phyloP scores from a whole-genome alignment of 306 rosid genomes.

The Erythrophleum fordii region DNA sequence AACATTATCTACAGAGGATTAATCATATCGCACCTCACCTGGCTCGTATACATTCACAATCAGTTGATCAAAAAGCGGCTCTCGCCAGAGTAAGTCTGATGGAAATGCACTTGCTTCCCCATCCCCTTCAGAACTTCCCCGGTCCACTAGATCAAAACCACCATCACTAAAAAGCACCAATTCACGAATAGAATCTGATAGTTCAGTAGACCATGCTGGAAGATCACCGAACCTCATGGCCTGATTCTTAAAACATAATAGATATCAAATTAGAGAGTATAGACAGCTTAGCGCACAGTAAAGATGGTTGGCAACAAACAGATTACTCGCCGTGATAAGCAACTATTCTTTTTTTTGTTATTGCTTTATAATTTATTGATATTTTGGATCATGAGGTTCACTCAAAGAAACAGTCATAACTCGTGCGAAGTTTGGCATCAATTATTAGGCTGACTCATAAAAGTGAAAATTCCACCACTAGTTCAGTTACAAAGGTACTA shows the following conservation, averaged over 20 bases:
- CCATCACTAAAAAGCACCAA: conserved; percentile 35
- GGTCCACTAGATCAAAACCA: conserved; percentile 20
- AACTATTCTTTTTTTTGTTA: background rate
- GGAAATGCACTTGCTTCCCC: conserved; percentile 44
- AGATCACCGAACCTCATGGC: conserved; percentile 92
- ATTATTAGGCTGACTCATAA: background rate
- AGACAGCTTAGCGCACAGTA: background rate
- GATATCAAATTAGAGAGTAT: background rate
- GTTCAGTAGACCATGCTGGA: conserved; percentile 69
- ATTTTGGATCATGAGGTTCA: background rate
- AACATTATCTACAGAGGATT: background rate
- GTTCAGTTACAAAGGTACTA: background rate
- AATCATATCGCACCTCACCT: conserved; percentile 64
- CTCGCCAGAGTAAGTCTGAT: conserved; percentile 50
- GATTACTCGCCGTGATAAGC: background rate
- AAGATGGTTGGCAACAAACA: background rate
- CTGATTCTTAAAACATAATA: conserved; percentile 30
- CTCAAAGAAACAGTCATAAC: background rate
- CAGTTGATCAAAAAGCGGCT: conserved; percentile 86
- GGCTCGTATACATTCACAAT: conserved; percentile 74
- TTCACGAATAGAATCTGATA: conserved; percentile 54
- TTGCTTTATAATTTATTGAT: background rate
- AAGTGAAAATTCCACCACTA: background rate
- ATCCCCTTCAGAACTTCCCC: conserved; percentile 29
- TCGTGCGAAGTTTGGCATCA: background rate